Evolutionary conservation across 2,329 filamentous ascomycete species (phyloP), one percentile per base, ranked within the genome.

Genomic region (Coniella lustricola): DNA sequence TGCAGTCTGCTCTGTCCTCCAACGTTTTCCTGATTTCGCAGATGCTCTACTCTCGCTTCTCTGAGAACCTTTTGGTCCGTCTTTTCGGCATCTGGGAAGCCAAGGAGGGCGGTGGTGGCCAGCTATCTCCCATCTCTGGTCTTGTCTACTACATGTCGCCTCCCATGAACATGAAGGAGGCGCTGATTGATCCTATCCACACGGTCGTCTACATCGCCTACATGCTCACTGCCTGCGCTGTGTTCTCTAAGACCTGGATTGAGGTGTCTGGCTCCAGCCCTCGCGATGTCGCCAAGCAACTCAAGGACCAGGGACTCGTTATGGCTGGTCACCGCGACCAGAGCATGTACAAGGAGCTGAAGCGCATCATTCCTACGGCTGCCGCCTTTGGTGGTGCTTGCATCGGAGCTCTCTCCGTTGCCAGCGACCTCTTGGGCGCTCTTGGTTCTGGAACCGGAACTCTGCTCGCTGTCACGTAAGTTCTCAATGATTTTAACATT

Each of bases 241-340:
- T 97, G 68, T 98, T 98, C 81, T 96, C 90, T 72, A 98, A 98
- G 87, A 98, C 94, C 47, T 98, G 93, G 93, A 98, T 98, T 62
- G 93, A 98, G 74, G 93, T 98, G 57, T 97, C 93, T 34, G 94
- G 93, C 64, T 96, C 91, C 55, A 91, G 89, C 75, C 94, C 93
- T 53, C 87, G 93, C 64, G 93, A 98, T 65, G 94, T 98, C 58
- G 93, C 93, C 63, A 98, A 98, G 83, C 93, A 97, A 76, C 84
- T 98, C 69, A 98, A 98, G 84, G 94, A 98, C 65, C 93, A 98
- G 74, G 93, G 93, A 67, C 85, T 98, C 51, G 91, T 98, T 60
- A 98, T 98, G 94, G 91, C 93, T 63, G 93, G 93, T 65, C 93
- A 98, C 78, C 88, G 93, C 74, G 94, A 98, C 71, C 91, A 97